Evolutionary conservation across 176 grass and related monocot genomes (phyloP).

Genomic region (Lolium multiflorum): DNA sequence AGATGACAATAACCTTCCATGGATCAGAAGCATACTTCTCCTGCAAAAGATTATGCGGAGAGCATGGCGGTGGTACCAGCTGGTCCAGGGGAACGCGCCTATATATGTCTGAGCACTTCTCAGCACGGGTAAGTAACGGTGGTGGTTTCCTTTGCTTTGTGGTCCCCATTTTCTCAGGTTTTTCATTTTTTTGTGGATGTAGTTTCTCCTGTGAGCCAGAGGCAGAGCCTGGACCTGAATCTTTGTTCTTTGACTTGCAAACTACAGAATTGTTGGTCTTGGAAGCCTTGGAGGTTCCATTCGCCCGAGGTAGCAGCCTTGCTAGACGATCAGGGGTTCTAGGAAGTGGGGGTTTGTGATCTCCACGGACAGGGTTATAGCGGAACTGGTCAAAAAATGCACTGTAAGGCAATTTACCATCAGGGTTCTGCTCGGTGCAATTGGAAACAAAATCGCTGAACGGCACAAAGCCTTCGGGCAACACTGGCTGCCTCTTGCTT

Average conservation of each 20-base stretch:
- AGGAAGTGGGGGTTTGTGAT: neutral
- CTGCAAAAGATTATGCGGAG: conserved; percentile 46
- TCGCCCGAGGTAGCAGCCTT: neutral
- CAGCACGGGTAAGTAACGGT: conserved; percentile 1
- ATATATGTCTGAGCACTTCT: conserved; percentile 42
- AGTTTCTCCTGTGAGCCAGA: conserved; percentile 22
- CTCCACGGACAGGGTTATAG: conserved; percentile 18
- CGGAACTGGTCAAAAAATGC: conserved; percentile 48
- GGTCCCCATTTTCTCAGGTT: neutral
- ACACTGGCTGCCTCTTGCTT: neutral
- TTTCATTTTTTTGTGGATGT: neutral
- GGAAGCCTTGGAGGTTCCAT: conserved; percentile 17
- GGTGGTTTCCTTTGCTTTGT: neutral
- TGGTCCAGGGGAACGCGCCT: conserved; percentile 33
- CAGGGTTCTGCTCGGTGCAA: neutral
- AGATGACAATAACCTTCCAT: conserved; percentile 57
- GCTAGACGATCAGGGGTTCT: neutral
- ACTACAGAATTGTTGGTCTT: neutral
- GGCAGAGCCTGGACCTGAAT: neutral
- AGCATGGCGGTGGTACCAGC: conserved; percentile 32
- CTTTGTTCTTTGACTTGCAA: conserved; percentile 12
- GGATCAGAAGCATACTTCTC: conserved; percentile 52
- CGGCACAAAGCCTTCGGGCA: neutral
- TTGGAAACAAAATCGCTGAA: neutral
- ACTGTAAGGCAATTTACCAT: neutral